Base-by-base conservation (phyloP, 805 yeast species). In the Ogataea nakhonphanomensis region DNA sequence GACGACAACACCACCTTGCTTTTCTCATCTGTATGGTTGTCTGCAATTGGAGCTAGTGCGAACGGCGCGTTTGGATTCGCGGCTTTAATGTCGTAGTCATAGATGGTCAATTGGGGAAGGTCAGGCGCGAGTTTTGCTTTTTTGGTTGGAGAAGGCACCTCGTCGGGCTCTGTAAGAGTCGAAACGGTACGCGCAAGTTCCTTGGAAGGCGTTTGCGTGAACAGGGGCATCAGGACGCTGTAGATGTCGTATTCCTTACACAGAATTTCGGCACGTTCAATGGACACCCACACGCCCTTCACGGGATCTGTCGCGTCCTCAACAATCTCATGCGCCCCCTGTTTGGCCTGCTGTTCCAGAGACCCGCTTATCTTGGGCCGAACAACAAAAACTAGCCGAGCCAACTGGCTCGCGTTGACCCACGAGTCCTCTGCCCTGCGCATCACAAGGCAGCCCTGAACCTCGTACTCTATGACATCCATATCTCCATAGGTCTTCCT, bases 251-350 rank as follows among this genome's bases (percentile, higher is more conserved):
- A 82, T 48, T 81, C 71, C 48, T 71, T 74, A 40, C 84, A 79
- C 61, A 83, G 68, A 27, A 74, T 70, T 9, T 73, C 66, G 1
- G 82, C 83, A 25, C 78, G 61, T 40, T 73, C 79, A 49, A 71
- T 73, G 4, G 89, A 85, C 30, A 80, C 69, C 87, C 89, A 82
- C 9, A 84, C 81, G 8, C 89, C 90, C 57, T 81, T 86, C 58
- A 77, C 79, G 51, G 78, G 78, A n/a, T 85, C 86, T 47, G 79
- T 76, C 0, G 86, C 87, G 25, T 86, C 86, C 58, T 80, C 84
- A 20, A 81, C 80, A 51, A 80, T 81, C 51, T 82, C 89, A 54
- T 78, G 82, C 25, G 64, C 66, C n/a, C 84, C 81, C 6, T 77
- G 72, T 42, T 71, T 76, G 30, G 79, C 78, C 48, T 80, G 86